These are phyloP conservation scores for Magnaporthales sp. DNA, from an alignment of 2,329 filamentous ascomycete genomes.

Conservation along the genomic window DNA sequence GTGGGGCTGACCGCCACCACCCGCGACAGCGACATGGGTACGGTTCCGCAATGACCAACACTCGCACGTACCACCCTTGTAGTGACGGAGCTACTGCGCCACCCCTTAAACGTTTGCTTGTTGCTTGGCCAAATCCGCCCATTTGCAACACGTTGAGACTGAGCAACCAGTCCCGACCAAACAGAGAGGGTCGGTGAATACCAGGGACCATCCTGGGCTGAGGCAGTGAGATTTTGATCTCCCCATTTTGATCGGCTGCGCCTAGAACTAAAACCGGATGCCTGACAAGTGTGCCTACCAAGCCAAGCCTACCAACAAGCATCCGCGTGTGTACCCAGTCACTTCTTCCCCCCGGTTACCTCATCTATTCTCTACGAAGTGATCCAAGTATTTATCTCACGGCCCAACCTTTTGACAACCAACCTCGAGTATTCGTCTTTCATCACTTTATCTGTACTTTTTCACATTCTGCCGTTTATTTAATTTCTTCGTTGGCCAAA, in stretches of 20 bases:
- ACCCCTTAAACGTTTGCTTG: neutral
- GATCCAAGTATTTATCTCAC: neutral
- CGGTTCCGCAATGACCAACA: neutral
- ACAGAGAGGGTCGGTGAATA: neutral
- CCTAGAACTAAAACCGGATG: neutral
- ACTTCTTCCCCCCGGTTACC: neutral
- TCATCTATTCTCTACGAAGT: neutral
- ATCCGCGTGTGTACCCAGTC: neutral
- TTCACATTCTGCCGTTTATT: neutral
- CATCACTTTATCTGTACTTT: neutral
- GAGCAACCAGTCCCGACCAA: neutral
- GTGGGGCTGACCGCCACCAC: neutral
- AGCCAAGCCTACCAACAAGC: neutral
- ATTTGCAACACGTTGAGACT: neutral
- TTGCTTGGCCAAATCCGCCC: neutral
- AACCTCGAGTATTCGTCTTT: neutral
- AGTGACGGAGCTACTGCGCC: neutral
- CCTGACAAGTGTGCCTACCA: neutral
- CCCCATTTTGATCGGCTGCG: neutral
- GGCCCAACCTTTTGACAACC: neutral
- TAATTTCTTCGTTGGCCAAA: neutral
- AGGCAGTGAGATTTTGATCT: constrained; percentile 2
- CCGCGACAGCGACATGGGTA: neutral
- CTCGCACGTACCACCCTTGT: neutral
- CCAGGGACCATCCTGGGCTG: neutral